Evolutionary conservation across 176 grass and related monocot species (phyloP).

Genomic region (Triticum aestivum): DNA sequence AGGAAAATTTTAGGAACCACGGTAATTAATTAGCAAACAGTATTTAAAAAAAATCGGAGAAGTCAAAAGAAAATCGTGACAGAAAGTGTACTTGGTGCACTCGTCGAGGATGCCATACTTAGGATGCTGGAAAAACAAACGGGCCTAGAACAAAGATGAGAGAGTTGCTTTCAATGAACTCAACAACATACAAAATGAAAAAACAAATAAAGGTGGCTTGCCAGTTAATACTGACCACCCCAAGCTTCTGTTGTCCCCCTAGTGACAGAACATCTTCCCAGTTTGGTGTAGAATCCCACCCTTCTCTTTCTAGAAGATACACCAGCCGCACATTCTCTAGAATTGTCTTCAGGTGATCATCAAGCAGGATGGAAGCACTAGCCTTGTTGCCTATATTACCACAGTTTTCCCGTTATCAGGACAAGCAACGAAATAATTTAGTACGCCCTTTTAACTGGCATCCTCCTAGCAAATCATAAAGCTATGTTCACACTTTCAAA

Average conservation of each 20-base stretch:
- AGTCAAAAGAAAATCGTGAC: conserved; percentile 3
- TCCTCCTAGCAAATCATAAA: neutral
- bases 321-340: conserved; percentile 75
- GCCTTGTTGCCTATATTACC: conserved; percentile 43
- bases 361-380: conserved; percentile 47
- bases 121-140: conserved; percentile 91
- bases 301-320: conserved; percentile 97
- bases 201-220: neutral
- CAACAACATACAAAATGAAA: neutral
- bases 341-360: conserved; percentile 84
- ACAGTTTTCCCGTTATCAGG: neutral
- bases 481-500: neutral
- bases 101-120: conserved; percentile 90
- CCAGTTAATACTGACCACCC: conserved; percentile 62
- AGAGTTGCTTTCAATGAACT: too few species aligned
- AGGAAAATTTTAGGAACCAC: conserved; percentile 16
- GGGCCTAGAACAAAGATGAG: conserved; percentile 57
- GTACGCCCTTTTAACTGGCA: neutral
- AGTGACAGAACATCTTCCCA: conserved; percentile 93
- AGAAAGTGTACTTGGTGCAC: conserved; percentile 75
- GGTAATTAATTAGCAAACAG: conserved; percentile 10
- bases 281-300: conserved; percentile 88
- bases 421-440: neutral
- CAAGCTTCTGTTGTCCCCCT: conserved; percentile 93
- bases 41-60: too few species aligned